A percentile compares a stretch with the other conserved stretches of the same genome.
phyloP scores from a whole-genome alignment of 208 protist species.

The Naegleria fowleri region DNA sequence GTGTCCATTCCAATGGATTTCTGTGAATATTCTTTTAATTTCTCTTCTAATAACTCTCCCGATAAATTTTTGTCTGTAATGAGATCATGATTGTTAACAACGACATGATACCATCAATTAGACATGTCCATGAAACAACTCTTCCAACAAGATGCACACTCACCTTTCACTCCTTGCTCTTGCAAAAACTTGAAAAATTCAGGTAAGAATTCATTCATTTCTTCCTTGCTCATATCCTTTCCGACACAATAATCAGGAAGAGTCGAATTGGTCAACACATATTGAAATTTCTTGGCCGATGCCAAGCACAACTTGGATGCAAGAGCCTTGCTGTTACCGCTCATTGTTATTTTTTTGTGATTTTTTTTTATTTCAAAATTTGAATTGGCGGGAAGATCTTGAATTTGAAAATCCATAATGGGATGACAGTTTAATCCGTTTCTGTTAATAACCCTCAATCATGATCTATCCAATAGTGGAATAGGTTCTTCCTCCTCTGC shows the following conservation, averaged over 20 bases:
- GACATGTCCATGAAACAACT: no score
- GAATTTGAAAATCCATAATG: no score
- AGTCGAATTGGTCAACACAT: background rate
- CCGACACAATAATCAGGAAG: background rate
- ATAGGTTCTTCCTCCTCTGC: no score
- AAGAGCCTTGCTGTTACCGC: background rate
- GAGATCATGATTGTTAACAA: no score
- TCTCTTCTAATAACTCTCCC: background rate
- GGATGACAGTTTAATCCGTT: no score
- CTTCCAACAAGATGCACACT: no score
- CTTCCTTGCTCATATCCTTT: background rate
- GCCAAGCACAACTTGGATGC: background rate
- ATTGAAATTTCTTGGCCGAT: background rate
- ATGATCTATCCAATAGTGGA: no score
- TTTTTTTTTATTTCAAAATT: background rate
- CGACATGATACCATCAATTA: no score
- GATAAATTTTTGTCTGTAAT: constrained; percentile 1
- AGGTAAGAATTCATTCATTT: background rate
- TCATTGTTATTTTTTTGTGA: background rate
- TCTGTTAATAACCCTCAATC: no score
- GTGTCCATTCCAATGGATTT: background rate
- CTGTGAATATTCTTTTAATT: background rate
- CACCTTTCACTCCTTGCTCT: background rate
- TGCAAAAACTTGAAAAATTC: background rate
- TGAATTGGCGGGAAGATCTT: background rate